Evolutionary conservation across 495 filamentous ascomycete genomes (phyloP), one percentile per base, ranked within the genome.

Genomic region (Aspergillus homomorphus): DNA sequence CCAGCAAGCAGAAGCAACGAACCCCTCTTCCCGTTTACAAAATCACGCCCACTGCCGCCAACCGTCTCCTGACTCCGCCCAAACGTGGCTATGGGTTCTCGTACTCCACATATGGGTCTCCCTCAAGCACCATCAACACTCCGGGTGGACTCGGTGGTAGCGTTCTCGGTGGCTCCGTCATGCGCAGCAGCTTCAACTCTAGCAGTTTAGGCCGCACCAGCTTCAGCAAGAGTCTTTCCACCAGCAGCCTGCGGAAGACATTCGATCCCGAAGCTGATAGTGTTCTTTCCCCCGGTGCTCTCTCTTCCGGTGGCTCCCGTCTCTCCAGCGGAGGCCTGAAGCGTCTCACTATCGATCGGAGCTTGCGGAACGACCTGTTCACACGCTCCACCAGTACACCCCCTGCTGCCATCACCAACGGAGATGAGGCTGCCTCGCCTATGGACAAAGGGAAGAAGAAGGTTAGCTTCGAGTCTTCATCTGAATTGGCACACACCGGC

Each of bases 341-440:
- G 78, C 90, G 88, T 62, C 80, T 98, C 51, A 86, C 91, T 28
- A 96, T 98, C 67, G 90, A 96, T 64, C 88, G 89, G 56, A 88
- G 86, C 61, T 76, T 98, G 68, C 84, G 84, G 28, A 87, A 82
- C 53, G 90, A 94, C 70, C 73, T 95, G 4, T 93, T 91, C 73
- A 72, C 72, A 18, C 73, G 70, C 51, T 68, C 64, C 26, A 65
- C 67, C 64, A 75, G 69, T 65, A 78, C 78, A 5, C 78, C 82
- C 6, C 63, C 71, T 12, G 69, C 77, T 6, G 30, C 80, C 66
- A 69, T 77, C 61, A 80, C 79, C 51, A 79, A 82, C 57, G 82
- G 85, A 23, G 72, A 73, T 24, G 75, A 79, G 20, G 53, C 67
- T 5, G 45, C 62, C 4, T 73, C 68, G 14, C 68, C 79, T 4